Conservation (phyloP, 73 alveolate genomes). For the Effrenium voratum region DNA sequence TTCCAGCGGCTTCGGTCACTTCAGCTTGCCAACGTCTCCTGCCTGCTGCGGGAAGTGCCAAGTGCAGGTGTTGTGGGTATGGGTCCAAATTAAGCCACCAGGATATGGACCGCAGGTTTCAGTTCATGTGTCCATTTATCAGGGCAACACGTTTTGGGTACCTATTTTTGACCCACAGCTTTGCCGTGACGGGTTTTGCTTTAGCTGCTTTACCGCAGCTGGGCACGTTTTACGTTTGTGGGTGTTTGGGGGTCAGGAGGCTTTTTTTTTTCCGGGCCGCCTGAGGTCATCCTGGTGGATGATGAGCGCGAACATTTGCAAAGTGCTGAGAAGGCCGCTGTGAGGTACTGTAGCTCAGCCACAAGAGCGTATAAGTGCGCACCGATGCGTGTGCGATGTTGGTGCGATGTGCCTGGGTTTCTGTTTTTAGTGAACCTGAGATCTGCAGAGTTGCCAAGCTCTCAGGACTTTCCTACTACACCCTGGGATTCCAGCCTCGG, state of each 20-base stretch:
- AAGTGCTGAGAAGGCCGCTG: conserved; percentile 34
- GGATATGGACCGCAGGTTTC: too few relatives aligned
- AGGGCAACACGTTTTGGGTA: background rate
- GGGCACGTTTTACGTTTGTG: background rate
- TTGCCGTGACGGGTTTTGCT: background rate
- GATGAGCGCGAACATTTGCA: conserved; percentile 61
- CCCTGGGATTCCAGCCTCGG: too few relatives aligned
- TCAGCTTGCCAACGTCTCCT: too few relatives aligned
- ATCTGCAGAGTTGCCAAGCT: too few relatives aligned
- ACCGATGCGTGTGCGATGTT: too few relatives aligned
- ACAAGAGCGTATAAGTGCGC: background rate
- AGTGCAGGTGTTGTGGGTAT: too few relatives aligned
- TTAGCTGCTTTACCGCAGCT: background rate
- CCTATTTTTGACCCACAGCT: background rate
- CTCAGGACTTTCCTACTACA: too few relatives aligned
- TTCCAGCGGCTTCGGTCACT: too few relatives aligned
- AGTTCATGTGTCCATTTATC: background rate
- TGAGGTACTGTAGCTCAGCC: conserved; percentile 46
- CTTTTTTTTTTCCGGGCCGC: background rate
- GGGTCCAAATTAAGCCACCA: too few relatives aligned
- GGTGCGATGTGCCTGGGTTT: too few relatives aligned
- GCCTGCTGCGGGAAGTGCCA: too few relatives aligned
- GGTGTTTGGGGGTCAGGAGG: background rate
- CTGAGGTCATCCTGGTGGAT: conserved; percentile 61
- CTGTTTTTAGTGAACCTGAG: too few relatives aligned